Percentiles rank a stretch among this genome's conserved stretches.
These are phyloP conservation scores for Dipteronia dyeriana DNA, from an alignment of 345 rosid genomes.

Conservation along the genomic window DNA sequence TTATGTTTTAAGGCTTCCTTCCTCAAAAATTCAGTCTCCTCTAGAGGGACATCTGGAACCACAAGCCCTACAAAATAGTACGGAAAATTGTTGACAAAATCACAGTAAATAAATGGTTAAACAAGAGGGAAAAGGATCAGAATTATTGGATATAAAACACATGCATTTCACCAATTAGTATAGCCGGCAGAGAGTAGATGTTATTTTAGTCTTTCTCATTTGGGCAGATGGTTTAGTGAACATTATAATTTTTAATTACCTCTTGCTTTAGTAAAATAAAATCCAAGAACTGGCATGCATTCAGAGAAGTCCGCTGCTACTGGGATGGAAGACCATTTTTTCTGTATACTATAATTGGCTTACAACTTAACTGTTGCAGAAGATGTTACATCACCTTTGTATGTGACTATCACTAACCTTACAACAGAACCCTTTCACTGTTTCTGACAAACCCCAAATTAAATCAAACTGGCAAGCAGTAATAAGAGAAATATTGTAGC, in stretches of 20 bases:
- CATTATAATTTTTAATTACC: not conserved
- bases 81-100: not conserved
- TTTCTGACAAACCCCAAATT: not conserved
- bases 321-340: not conserved
- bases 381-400: not conserved
- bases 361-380: not conserved
- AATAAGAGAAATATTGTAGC: not conserved
- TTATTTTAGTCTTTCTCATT: not conserved
- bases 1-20: slow-evolving; percentile 68
- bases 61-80: slow-evolving; percentile 63
- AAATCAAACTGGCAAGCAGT: not conserved
- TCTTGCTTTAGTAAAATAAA: not conserved
- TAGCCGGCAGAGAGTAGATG: not conserved
- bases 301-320: not conserved
- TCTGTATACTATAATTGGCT: not conserved
- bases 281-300: not conserved
- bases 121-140: not conserved
- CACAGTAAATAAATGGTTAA: slow-evolving; percentile 8
- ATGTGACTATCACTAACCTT: not conserved
- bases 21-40: slow-evolving; percentile 79
- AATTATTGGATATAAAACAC: slow-evolving; percentile 1
- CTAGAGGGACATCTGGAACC: slow-evolving; percentile 95
- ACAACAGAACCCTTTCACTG: not conserved
- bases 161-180: not conserved
- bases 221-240: not conserved